Base-by-base conservation (phyloP, 1,139 yeast species). In the Saccharomycopsis phalli region DNA sequence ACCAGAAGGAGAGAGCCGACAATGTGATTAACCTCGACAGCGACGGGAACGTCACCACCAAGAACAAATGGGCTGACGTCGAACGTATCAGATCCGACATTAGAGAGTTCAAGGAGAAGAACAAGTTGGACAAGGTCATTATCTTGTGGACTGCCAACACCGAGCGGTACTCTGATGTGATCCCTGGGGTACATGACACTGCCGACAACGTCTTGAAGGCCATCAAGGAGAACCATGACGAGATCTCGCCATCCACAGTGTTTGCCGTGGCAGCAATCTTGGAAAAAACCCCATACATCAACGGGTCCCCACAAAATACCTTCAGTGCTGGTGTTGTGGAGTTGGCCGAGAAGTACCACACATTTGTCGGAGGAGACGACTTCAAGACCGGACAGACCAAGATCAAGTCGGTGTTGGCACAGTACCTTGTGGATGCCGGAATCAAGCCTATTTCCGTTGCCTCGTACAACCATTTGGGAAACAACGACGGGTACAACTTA, bases 121-220 rank as follows among this genome's bases (percentile, higher is more conserved):
- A 88, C 58, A 63, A 65, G 34, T 76, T 88, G 54, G 96, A 88
- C 62, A 81, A 80, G 60, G 94, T 88, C 46, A 76, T 88, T 58
- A 84, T 88, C 40, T 71, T 88, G 58, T 88, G 97, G 97, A 86
- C 95, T 43, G 97, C 97, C 48, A 88, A 88, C 66, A 88, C 97
- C 47, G 97, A 88, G 68, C 80, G 96, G 61, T 87, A 82, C 60
- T 77, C 94, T 40, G 91, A 82, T 31, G 59, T 88, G 41, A 62
- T 78, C 39, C 66, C 71, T 17, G 93, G 94, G 48, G 87, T 88
- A 51, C 86, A 88, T 58, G 96, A 88, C 60, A 82, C 93, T 34
- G 78, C 86, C 41, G 94, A 82, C 38, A 82, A 83, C 63, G 66
- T 88, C 58, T 54, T 88, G 53, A 65, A 70, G 48, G 61, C 95